These are phyloP conservation scores for Plectosphaerella plurivora DNA, from an alignment of 2,329 filamentous ascomycete genomes.

Conservation along the genomic window DNA sequence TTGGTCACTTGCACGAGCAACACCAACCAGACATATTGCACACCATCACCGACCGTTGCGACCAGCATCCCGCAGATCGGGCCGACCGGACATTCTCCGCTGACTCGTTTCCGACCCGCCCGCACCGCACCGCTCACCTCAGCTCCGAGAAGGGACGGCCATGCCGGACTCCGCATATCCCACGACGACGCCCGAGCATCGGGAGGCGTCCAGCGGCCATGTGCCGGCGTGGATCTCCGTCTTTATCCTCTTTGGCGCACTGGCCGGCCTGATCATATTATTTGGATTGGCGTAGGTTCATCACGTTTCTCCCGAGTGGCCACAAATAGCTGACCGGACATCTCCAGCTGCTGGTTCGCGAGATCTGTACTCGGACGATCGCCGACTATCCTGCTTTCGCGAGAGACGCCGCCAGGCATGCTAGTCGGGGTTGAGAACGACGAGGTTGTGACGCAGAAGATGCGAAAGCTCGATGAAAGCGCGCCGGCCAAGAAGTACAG, in stretches of 20 bases:
- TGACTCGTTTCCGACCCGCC: too few relatives aligned
- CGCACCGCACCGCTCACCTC: too few relatives aligned
- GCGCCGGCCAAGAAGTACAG: background rate
- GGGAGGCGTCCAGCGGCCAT: background rate
- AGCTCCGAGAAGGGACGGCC: background rate
- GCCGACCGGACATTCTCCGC: too few relatives aligned
- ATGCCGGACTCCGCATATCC: background rate
- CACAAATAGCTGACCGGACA: background rate
- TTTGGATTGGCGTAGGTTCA: background rate
- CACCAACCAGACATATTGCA: too few relatives aligned
- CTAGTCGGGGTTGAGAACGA: background rate
- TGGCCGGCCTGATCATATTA: background rate
- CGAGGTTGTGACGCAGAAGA: background rate
- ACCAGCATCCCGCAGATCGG: too few relatives aligned
- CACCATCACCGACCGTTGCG: too few relatives aligned
- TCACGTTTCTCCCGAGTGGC: background rate
- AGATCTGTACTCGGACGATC: background rate
- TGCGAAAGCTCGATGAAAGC: background rate
- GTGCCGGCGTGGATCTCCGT: conserved; percentile 2
- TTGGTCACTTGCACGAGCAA: too few relatives aligned
- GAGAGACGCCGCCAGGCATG: background rate
- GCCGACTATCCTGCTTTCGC: background rate
- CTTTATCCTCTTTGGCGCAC: conserved; percentile 4
- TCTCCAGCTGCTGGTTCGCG: background rate
- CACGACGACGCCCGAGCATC: background rate